Conservation (phyloP, 2,329 filamentous ascomycete genomes). For the Alternaria triticimaculans region DNA sequence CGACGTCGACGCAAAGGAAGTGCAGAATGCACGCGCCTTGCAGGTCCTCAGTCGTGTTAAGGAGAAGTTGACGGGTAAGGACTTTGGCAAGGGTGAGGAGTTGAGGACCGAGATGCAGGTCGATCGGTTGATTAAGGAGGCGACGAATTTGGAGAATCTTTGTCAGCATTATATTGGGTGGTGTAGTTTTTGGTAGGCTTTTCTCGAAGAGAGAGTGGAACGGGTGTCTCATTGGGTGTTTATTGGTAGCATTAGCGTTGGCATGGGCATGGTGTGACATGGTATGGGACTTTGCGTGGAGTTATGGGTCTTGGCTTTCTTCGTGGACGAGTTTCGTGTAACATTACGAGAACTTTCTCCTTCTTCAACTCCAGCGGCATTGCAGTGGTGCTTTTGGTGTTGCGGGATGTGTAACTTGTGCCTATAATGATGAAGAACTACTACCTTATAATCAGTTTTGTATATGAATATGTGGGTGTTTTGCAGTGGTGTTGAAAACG, state of each 20-base stretch:
- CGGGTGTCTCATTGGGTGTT: background rate
- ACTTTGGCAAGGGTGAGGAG: slow-evolving; percentile 83
- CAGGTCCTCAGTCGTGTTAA: slow-evolving; percentile 91
- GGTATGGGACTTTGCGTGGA: background rate
- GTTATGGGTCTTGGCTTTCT: background rate
- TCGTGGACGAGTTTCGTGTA: slow-evolving; percentile 1
- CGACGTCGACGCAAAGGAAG: slow-evolving; percentile 65
- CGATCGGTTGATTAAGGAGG: slow-evolving; percentile 91
- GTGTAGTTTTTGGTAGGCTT: slow-evolving; percentile 90
- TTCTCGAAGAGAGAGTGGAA: background rate
- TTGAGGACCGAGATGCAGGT: slow-evolving; percentile 87
- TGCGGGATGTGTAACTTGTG: background rate
- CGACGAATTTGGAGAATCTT: slow-evolving; percentile 94
- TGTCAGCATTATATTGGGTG: slow-evolving; percentile 99
- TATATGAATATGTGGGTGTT: too few species aligned
- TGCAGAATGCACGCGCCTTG: slow-evolving; percentile 89
- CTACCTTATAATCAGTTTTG: too few species aligned
- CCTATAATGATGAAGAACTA: background rate
- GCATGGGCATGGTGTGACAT: background rate
- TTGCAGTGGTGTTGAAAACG: too few species aligned
- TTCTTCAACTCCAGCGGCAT: background rate
- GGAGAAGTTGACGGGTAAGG: slow-evolving; percentile 92
- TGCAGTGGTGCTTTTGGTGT: slow-evolving; percentile 1
- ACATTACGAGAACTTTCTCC: background rate
- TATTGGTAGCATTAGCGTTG: slow-evolving; percentile 3